Conservation (phyloP, 1,284 basidiomycete genomes). For the Apiotrichum gamsii region DNA sequence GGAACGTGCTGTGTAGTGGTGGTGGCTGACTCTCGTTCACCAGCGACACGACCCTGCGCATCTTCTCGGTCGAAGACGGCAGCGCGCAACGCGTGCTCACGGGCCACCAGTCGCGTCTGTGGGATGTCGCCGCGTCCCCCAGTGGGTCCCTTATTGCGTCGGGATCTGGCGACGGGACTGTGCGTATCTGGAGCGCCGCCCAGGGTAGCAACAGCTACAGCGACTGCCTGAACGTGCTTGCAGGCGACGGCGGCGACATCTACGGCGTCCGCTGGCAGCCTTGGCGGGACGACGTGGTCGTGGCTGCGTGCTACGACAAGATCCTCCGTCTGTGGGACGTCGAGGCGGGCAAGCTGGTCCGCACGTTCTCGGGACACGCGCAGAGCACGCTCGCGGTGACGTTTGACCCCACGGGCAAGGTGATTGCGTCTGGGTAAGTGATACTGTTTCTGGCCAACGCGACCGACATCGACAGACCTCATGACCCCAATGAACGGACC, state of each 20-base stretch:
- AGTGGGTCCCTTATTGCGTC: slow-evolving; percentile 36
- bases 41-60: slow-evolving; percentile 43
- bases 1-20: background rate
- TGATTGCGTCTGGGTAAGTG: slow-evolving; percentile 47
- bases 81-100: slow-evolving; percentile 23
- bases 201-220: too few species aligned
- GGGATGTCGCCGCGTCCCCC: slow-evolving; percentile 43
- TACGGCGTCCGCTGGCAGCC: slow-evolving; percentile 50
- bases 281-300: slow-evolving; percentile 40
- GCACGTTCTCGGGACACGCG: slow-evolving; percentile 51
- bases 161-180: slow-evolving; percentile 48
- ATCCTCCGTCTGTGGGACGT: slow-evolving; percentile 50
- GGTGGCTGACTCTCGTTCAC: background rate
- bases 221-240: slow-evolving; percentile 25
- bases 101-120: slow-evolving; percentile 49
- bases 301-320: slow-evolving; percentile 50
- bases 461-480: too few species aligned
- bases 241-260: slow-evolving; percentile 47
- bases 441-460: background rate
- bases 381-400: slow-evolving; percentile 48
- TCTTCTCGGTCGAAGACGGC: slow-evolving; percentile 32
- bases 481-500: background rate
- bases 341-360: slow-evolving; percentile 45
- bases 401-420: slow-evolving; percentile 48
- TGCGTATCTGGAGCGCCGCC: slow-evolving; percentile 47